These are phyloP conservation scores for Blastobotrys malaysiensis DNA, from an alignment of 1,139 yeast species.

Conservation along the genomic window DNA sequence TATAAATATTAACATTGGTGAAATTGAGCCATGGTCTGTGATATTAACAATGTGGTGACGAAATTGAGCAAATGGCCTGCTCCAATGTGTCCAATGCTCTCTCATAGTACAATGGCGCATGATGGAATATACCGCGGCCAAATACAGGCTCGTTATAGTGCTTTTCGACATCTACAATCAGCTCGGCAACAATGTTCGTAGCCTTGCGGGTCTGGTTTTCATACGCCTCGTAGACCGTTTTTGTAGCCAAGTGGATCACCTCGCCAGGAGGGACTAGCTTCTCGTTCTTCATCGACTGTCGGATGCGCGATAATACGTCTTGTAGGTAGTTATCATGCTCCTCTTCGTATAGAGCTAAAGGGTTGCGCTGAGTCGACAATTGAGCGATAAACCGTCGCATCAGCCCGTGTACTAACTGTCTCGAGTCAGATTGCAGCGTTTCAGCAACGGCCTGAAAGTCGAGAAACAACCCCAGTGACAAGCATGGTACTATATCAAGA, in stretches of 20 bases:
- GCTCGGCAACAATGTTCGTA: constrained; percentile 28
- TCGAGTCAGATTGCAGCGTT: constrained; percentile 27
- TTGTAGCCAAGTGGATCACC: constrained; percentile 30
- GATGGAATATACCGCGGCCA: constrained; percentile 35
- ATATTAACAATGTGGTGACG: no score
- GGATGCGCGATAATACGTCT: constrained; percentile 27
- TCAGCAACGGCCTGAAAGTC: constrained; percentile 33
- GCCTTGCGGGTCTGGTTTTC: constrained; percentile 30
- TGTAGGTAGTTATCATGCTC: constrained; percentile 30
- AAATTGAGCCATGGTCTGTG: no score
- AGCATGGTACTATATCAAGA: constrained; percentile 33
- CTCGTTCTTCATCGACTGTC: constrained; percentile 31
- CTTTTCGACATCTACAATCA: constrained; percentile 30
- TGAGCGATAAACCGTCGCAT: constrained; percentile 28
- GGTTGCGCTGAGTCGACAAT: constrained; percentile 26
- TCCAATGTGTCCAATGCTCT: constrained; percentile 29
- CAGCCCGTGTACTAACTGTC: constrained; percentile 27
- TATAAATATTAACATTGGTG: no score
- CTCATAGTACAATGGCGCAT: constrained; percentile 33
- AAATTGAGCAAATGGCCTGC: constrained; percentile 10
- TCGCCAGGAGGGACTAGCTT: constrained; percentile 35
- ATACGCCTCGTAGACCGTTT: constrained; percentile 29
- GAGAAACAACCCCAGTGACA: constrained; percentile 32
- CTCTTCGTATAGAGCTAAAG: constrained; percentile 22
- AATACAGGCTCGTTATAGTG: constrained; percentile 33